Conservation (phyloP, 768 basidiomycete species). For the Phylloporus scabripes region DNA sequence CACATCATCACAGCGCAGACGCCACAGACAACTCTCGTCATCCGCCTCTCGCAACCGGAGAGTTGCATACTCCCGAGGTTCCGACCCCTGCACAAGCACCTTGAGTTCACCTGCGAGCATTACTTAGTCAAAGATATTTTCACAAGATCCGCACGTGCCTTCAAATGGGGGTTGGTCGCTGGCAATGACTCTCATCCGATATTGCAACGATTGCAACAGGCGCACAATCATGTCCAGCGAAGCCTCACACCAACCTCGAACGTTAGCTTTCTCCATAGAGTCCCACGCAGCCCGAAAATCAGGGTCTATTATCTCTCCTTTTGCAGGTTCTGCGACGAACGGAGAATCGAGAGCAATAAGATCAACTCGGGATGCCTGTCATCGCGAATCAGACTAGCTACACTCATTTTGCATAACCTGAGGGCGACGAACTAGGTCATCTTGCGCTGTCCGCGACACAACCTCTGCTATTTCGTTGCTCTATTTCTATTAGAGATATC, state of each 20-base stretch:
- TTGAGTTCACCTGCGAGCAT: constrained; percentile 56
- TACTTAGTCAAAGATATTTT: neutral
- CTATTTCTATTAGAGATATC: constrained; percentile 13
- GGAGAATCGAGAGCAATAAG: constrained; percentile 75
- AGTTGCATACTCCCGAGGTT: constrained; percentile 27
- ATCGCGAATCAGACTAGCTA: constrained; percentile 10
- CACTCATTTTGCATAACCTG: neutral
- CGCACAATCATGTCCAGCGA: constrained; percentile 51
- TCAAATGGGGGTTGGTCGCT: constrained; percentile 53
- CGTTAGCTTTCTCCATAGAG: constrained; percentile 36
- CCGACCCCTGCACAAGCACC: constrained; percentile 39
- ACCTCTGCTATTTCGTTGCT: neutral
- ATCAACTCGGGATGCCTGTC: constrained; percentile 40
- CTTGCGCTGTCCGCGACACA: constrained; percentile 2
- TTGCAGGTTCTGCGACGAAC: constrained; percentile 46
- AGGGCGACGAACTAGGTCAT: constrained; percentile 21
- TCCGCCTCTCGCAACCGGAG: constrained; percentile 59
- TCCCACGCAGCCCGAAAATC: constrained; percentile 61
- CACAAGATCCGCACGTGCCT: constrained; percentile 36
- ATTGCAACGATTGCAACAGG: constrained; percentile 45
- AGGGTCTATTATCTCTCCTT: constrained; percentile 11
- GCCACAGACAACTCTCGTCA: constrained; percentile 71
- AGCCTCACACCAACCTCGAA: constrained; percentile 66
- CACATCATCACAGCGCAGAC: constrained; percentile 49
- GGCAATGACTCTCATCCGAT: constrained; percentile 45